Evolutionary conservation across 805 yeast species (phyloP).

Genomic region (Candida ortonii): DNA sequence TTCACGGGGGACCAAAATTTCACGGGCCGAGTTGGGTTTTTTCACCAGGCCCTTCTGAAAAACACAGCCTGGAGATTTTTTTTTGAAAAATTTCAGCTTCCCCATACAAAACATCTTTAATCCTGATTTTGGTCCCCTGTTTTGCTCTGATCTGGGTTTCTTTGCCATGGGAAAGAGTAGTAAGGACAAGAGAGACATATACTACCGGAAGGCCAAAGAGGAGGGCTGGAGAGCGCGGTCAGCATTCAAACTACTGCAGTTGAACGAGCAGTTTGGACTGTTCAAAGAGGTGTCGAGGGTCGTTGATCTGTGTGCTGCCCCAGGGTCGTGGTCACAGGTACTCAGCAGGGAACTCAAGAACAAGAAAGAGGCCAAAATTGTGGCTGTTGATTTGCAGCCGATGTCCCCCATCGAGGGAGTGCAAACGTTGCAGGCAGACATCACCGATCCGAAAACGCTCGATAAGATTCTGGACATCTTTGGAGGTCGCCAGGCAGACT

Average conservation of each 20-base stretch:
- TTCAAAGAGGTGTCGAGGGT: constrained; percentile 74
- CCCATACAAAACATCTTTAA: no score
- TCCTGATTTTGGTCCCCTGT: no score
- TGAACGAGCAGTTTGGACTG: constrained; percentile 85
- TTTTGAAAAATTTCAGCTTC: no score
- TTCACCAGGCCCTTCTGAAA: no score
- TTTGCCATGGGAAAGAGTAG: constrained; percentile 98
- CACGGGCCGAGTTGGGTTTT: no score
- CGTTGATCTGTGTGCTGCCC: constrained; percentile 97
- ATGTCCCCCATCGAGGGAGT: constrained; percentile 96
- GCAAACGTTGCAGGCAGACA: constrained; percentile 89
- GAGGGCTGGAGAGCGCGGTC: constrained; percentile 98
- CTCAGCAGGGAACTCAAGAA: constrained; percentile 63
- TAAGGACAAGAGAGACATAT: constrained; percentile 90
- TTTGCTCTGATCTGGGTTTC: no score
- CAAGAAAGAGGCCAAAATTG: constrained; percentile 52
- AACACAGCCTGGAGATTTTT: no score
- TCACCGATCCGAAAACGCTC: constrained; percentile 91
- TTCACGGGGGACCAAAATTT: no score
- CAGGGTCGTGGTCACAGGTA: constrained; percentile 98
- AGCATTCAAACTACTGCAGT: constrained; percentile 87
- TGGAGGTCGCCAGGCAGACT: constrained; percentile 91
- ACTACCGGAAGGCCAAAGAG: constrained; percentile 92
- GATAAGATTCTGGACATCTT: constrained; percentile 71
- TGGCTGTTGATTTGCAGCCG: constrained; percentile 95